These are phyloP conservation scores for Asterochloris sp. DNA, from an alignment of 139 green algal species.

Conservation along the genomic window DNA sequence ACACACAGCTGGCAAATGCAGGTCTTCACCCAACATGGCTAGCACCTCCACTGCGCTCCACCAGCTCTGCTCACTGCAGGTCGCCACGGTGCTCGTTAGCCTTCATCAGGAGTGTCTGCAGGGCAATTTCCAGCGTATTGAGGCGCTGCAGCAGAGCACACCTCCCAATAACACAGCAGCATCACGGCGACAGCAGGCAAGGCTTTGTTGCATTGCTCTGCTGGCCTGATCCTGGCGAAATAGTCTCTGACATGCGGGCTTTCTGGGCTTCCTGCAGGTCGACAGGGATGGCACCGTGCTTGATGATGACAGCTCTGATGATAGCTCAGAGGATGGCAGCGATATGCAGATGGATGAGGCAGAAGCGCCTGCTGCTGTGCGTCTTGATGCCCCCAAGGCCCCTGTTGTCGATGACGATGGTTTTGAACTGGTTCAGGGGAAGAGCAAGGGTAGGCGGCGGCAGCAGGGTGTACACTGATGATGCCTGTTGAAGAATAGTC, in stretches of 20 bases:
- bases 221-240: neutral
- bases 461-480: too few species aligned
- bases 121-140: conserved; percentile 36
- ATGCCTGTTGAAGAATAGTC: too few species aligned
- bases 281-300: conserved; percentile 52
- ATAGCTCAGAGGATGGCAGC: conserved; percentile 20
- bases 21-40: neutral
- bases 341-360: conserved; percentile 33
- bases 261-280: conserved; percentile 30
- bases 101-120: conserved; percentile 47
- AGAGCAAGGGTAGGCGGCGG: too few species aligned
- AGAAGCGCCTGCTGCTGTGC: conserved; percentile 7
- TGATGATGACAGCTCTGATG: conserved; percentile 32
- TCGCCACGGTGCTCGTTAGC: conserved; percentile 44
- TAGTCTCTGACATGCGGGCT: neutral
- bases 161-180: neutral
- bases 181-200: neutral
- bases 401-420: conserved; percentile 66
- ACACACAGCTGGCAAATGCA: neutral
- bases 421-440: conserved; percentile 55
- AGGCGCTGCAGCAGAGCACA: conserved; percentile 31
- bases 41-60: neutral
- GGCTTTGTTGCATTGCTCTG: neutral
- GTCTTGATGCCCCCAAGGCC: neutral
- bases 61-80: conserved; percentile 28